A percentile compares a stretch with the other conserved stretches of the same genome.
These are phyloP conservation scores for Podaxis sp. DNA, from an alignment of 768 basidiomycete species.

Conservation along the genomic window DNA sequence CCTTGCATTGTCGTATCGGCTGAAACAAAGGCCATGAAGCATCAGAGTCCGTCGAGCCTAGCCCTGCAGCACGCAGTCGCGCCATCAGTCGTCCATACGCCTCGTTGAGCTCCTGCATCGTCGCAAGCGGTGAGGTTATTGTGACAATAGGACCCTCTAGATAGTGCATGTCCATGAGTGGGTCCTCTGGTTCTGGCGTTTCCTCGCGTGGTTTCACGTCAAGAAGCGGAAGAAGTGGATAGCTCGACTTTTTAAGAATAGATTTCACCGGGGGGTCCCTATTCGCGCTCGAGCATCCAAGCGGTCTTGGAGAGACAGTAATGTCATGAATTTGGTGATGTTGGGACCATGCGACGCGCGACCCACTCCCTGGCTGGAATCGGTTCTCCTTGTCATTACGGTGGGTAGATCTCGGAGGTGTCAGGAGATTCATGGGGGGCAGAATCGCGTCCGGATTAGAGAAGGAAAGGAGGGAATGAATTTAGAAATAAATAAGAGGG, in stretches of 20 bases:
- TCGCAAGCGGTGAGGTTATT: slow-evolving; percentile 46
- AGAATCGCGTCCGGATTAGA: slow-evolving; percentile 8
- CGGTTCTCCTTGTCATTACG: slow-evolving; percentile 41
- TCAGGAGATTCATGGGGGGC: slow-evolving; percentile 44
- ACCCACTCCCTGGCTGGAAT: slow-evolving; percentile 12
- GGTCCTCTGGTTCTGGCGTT: slow-evolving; percentile 76
- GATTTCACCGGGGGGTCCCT: slow-evolving; percentile 23
- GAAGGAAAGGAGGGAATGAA: slow-evolving; percentile 13
- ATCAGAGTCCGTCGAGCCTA: slow-evolving; percentile 45
- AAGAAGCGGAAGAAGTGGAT: slow-evolving; percentile 14
- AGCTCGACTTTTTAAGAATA: slow-evolving; percentile 23
- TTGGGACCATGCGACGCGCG: slow-evolving; percentile 48
- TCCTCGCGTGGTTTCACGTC: slow-evolving; percentile 41
- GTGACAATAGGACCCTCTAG: slow-evolving; percentile 59
- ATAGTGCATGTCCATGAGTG: slow-evolving; percentile 58
- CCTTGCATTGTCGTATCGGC: slow-evolving; percentile 54
- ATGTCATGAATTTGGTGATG: slow-evolving; percentile 44
- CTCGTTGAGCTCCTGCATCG: slow-evolving; percentile 59
- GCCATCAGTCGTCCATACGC: slow-evolving; percentile 69
- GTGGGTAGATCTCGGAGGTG: slow-evolving; percentile 58
- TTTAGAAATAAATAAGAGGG: slow-evolving; percentile 13
- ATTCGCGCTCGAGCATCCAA: slow-evolving; percentile 15
- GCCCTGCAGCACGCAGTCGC: slow-evolving; percentile 49
- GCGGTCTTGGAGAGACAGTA: slow-evolving; percentile 22
- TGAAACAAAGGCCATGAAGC: slow-evolving; percentile 70